Evolutionary conservation across 345 rosid genomes (phyloP), one percentile per base, ranked within the genome.

Genomic region (Heritiera littoralis): DNA sequence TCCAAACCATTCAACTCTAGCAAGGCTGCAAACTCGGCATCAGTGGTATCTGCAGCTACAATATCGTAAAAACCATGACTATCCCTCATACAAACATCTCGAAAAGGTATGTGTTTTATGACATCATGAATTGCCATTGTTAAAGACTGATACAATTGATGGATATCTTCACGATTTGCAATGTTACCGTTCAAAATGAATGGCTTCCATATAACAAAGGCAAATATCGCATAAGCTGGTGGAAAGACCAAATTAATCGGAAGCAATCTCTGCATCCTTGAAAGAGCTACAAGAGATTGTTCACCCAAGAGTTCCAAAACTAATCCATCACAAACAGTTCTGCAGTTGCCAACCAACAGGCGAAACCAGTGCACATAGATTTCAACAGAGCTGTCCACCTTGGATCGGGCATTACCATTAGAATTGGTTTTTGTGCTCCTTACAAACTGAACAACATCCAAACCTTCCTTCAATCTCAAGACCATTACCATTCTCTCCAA

Each of bases 181-280:
- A 86, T 84, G 86, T 80, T 90, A 52, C 83, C 79, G 72, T 70
- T 89, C 51, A 81, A 80, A 85, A 94, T 83, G 84, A 92, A 88
- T 54, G 92, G 89, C 82, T 87, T 89, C 99, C 99, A 97, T 28
- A 86, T 75, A 69, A 94, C 89, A 83, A 92, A 90, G 15, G 98
- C 95, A 82, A 93, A 88, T 82, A 97, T 89, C 45, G 92, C 85
- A 83, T 88, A 94, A 23, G 98, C 94, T 23, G 99, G 98, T 58
- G 97, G 99, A 79, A 94, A 90, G 74, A 94, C 98, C 90, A 93
- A 91, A 77, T 85, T 81, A 70, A 94, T 85, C 66, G 98, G 98
- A 52, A 97, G 94, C 84, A 90, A 84, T 74, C 92, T 90, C 81
- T 97, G 99, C 98, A 94, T 97, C 87, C 98, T 93, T 54, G 94